Evolutionary conservation across 139 green algal species (phyloP), one percentile per base, ranked within the genome.

Genomic region (Micractinium conductrix): DNA sequence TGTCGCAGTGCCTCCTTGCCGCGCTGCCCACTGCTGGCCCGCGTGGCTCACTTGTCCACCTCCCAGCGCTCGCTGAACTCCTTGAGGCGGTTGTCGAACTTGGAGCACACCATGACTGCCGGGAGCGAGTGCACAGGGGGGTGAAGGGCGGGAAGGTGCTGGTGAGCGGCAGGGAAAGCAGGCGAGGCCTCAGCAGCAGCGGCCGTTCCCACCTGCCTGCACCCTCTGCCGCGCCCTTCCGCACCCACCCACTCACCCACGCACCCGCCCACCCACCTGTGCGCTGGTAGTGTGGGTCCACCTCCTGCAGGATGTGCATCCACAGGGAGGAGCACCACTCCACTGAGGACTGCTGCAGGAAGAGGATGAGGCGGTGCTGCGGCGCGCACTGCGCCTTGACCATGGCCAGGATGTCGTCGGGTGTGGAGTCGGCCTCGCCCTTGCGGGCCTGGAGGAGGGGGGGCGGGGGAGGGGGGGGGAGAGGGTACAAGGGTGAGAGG

Each of bases 71-170:
- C 93, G 12, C 72, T 85, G 88, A 99, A 98, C 89, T 99, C 96
- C 84, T 98, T 96, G 37, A 98, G 86, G 10, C 96, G 93, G 89
- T 99, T 99, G 91, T 99, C 96, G 86, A 99, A 99, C 88, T 99
- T 99, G 91, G 88, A 95, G 78, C 93, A 92, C 24, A 99, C 96
- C 78, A 99, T 92, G 55, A 98, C 93, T 95, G 90, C 60, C 81
- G 45, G 74, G 67, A 26, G 24, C 8, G 8, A 37, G 71, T n/a
- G 70, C 22, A 35, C 48, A 58, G 12, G 14, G 14, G 48, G 48
- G 10, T 62, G 53, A 5, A 62, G 24, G 53, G 19, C 24, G 2
- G 53, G 19, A 62, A 62, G 53, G 7, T 62, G 24, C 19, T 22
- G 2, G 53, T 62, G 53, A 19, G 10, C 24, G 24, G 53, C 53